Evolutionary conservation across 257 asterid genomes (phyloP), one percentile per base, ranked within the genome.

Genomic region (Nicotiana knightiana): DNA sequence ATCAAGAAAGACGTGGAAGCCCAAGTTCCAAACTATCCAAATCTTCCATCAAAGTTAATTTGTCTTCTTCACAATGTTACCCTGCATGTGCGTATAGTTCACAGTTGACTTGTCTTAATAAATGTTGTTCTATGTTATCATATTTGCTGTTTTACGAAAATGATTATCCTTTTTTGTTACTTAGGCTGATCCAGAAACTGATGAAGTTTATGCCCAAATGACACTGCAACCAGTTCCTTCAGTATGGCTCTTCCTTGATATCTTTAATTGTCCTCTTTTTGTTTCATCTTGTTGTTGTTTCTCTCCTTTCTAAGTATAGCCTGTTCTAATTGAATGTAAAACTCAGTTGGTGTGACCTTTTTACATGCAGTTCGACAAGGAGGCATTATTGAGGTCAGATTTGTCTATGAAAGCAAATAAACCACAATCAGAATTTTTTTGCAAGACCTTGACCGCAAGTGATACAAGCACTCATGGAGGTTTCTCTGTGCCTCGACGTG

Each of bases 391-490:
- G 62, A 88, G 89, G 26, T 94, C 99, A 55, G 99, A 94, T 83
- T 81, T 96, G 79, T 95, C 97, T 77, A 93, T 91, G 75, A 93
- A 96, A 94, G 96, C 87, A 82, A 96, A 76, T 86, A 91, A 92
- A 77, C 97, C 90, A 86, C 99, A 97, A 28, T 17, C 97, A 6
- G 99, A 96, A 28, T 96, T 96, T 84, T 96, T 96, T 91, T 96
- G 98, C 86, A 96, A 96, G 86, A 96, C 96, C 84, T 93, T 96
- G 61, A 96, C 99, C 1, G 98, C 97, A 48, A 96, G 99, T 87
- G 99, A 96, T 84, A 96, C 99, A 6, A 96, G 99, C 88, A 96
- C 99, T 64, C 99, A 96, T 39, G 98, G 99, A 43, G 99, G 99
- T 51, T 96, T 96, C 80, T 96, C 99, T 12, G 99, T 96, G 67